Conservation (phyloP, 2,329 filamentous ascomycete genomes). For the Rutstroemia sp. region DNA sequence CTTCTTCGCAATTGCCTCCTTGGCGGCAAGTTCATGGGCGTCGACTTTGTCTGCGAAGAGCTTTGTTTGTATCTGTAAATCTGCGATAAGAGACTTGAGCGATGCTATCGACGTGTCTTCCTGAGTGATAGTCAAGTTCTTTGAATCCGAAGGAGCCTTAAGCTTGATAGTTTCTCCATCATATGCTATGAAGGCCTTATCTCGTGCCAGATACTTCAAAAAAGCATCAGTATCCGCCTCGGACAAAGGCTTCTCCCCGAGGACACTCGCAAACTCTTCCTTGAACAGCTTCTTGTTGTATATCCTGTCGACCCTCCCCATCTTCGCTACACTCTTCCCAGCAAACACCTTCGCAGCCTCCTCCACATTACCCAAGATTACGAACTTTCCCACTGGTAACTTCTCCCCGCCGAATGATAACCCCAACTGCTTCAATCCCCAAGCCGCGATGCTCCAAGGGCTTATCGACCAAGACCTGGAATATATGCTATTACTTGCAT, state of each 20-base stretch:
- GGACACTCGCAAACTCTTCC: constrained; percentile 44
- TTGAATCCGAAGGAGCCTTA: constrained; percentile 43
- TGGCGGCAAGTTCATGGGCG: constrained; percentile 56
- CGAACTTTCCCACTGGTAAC: constrained; percentile 54
- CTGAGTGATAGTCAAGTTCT: constrained; percentile 48
- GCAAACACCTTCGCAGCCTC: constrained; percentile 48
- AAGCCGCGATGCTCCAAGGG: constrained; percentile 64
- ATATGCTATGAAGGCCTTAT: constrained; percentile 50
- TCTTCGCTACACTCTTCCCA: constrained; percentile 36
- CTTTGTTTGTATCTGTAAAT: constrained; percentile 65
- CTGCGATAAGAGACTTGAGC: constrained; percentile 69
- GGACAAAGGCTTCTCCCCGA: constrained; percentile 48
- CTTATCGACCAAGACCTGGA: constrained; percentile 61
- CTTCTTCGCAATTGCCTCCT: constrained; percentile 62
- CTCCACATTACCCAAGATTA: constrained; percentile 57
- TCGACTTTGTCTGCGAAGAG: constrained; percentile 61
- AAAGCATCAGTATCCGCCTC: constrained; percentile 61
- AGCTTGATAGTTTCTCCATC: constrained; percentile 71
- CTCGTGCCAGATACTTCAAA: constrained; percentile 61
- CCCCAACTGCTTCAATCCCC: constrained; percentile 67
- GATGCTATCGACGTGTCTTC: constrained; percentile 79
- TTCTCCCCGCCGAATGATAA: constrained; percentile 47
- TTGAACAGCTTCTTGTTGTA: constrained; percentile 61
- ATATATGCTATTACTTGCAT: constrained; percentile 63
- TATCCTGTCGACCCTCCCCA: constrained; percentile 54